Base-by-base conservation (phyloP, 805 yeast species). In the Ogataea methylovora region DNA sequence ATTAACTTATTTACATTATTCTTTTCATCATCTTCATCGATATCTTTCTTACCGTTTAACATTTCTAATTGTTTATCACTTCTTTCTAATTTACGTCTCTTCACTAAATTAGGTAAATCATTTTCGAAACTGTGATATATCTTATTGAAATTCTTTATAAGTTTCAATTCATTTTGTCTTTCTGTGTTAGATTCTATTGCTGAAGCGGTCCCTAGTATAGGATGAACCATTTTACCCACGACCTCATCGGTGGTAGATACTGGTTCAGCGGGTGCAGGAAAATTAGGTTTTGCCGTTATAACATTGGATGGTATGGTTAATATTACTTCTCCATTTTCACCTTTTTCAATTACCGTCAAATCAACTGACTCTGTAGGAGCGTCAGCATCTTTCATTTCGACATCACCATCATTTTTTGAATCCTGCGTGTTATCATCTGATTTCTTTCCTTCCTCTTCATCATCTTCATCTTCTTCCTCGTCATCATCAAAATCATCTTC, bases 111-210 rank as follows among this genome's bases (percentile, higher is more conserved):
- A 34, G 84, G 94, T 35, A 71, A 52, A 53, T 84, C 94, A 49
- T 76, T 72, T 52, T 84, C 94, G 50, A 81, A 81, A 44, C 69
- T 76, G 49, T 83, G 92, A 48, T 83, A 83, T 4, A 82, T 73
- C 44, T 74, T 79, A 57, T 77, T 77, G 61, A 81, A 80, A 49
- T 76, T 81, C 38, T 68, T 73, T 37, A 82, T 73, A 29, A 73
- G 38, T 34, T 54, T 56, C 12, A 55, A 32, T 40, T 59, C 65
- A 32, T 59, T 61, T 35, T 51, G 56, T 20, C 55, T 54, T 34
- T 58, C 63, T 30, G 66, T 63, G 40, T 66, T 69, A 10, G 73
- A 72, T 49, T 56, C 44, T 51, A 59, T 40, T 6, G 61, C 62
- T 1, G 61, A 58, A 2, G 58, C 36, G 0, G 61, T 55, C 9